Evolutionary conservation across 1,284 basidiomycete species (phyloP).

Genomic region (Cystobasidiaceae sp.): DNA sequence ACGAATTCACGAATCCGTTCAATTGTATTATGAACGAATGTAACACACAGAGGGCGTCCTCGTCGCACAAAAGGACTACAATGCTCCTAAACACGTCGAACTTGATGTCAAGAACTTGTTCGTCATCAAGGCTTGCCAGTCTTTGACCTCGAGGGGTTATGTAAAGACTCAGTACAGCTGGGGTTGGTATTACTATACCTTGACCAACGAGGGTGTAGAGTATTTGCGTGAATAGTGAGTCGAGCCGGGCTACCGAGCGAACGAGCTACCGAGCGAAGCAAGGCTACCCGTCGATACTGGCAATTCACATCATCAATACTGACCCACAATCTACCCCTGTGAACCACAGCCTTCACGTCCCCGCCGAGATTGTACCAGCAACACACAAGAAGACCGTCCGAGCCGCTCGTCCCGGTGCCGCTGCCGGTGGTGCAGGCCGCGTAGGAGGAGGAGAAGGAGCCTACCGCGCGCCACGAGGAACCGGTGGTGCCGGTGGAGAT

Average conservation of each 20-base stretch:
- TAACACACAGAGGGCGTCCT: constrained; percentile 77
- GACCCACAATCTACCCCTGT: not conserved
- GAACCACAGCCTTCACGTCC: constrained; percentile 48
- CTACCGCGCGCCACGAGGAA: constrained; percentile 71
- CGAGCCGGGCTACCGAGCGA: not conserved
- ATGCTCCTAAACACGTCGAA: constrained; percentile 94
- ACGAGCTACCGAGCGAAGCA: not conserved
- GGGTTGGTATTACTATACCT: constrained; percentile 61
- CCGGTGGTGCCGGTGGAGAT: constrained; percentile 56
- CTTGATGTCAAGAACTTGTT: constrained; percentile 94
- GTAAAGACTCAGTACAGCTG: constrained; percentile 83
- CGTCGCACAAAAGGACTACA: constrained; percentile 99
- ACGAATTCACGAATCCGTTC: not conserved
- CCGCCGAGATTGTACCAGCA: constrained; percentile 69
- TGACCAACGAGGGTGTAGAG: constrained; percentile 90
- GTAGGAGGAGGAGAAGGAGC: constrained; percentile 62
- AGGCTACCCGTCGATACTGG: not conserved
- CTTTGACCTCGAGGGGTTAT: constrained; percentile 87
- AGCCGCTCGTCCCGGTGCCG: constrained; percentile 58
- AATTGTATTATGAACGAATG: not conserved
- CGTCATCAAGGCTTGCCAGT: constrained; percentile 99
- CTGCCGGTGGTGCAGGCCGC: constrained; percentile 54
- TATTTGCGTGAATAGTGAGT: constrained; percentile 86
- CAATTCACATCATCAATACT: not conserved
- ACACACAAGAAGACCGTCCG: constrained; percentile 90